Evolutionary conservation across 331 rosid species (phyloP).

Genomic region (Rhamnella rubrinervis): DNA sequence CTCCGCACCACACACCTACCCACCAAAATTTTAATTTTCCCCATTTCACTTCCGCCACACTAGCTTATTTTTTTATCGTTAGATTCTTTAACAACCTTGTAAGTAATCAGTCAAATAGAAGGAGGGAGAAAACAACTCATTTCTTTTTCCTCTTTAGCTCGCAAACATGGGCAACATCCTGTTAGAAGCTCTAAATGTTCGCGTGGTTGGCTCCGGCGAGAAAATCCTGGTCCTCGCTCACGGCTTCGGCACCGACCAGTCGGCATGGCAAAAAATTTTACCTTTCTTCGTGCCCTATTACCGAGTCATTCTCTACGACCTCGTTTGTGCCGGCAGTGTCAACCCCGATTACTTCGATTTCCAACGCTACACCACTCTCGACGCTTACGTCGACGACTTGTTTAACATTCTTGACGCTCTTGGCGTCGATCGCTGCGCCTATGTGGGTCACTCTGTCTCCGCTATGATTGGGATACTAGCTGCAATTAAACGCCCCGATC

Average conservation of each 20-base stretch:
- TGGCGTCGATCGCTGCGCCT: slow-evolving; percentile 59
- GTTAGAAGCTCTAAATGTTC: slow-evolving; percentile 79
- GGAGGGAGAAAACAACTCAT: background rate
- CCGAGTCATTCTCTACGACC: slow-evolving; percentile 85
- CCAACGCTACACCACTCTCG: slow-evolving; percentile 81
- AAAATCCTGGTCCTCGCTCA: slow-evolving; percentile 67
- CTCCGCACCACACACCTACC: slow-evolving; percentile 6
- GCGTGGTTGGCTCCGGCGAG: slow-evolving; percentile 83
- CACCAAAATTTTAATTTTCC: slow-evolving; percentile 15
- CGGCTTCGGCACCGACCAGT: slow-evolving; percentile 94
- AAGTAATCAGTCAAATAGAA: background rate
- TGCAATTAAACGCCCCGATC: slow-evolving; percentile 84
- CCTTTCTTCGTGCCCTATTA: slow-evolving; percentile 65
- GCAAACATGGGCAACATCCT: slow-evolving; percentile 31
- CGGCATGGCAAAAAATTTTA: slow-evolving; percentile 84
- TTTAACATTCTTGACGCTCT: slow-evolving; percentile 70
- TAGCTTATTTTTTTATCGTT: background rate
- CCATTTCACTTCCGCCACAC: background rate
- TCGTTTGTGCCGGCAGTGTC: slow-evolving; percentile 98
- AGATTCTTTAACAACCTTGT: background rate
- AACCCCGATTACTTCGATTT: slow-evolving; percentile 91
- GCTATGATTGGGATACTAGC: slow-evolving; percentile 98
- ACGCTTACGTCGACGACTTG: slow-evolving; percentile 89
- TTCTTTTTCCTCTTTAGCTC: background rate
- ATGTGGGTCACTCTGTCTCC: slow-evolving; percentile 96